Conservation (phyloP, 176 grass and related monocot species). For the Juncus effusus region DNA sequence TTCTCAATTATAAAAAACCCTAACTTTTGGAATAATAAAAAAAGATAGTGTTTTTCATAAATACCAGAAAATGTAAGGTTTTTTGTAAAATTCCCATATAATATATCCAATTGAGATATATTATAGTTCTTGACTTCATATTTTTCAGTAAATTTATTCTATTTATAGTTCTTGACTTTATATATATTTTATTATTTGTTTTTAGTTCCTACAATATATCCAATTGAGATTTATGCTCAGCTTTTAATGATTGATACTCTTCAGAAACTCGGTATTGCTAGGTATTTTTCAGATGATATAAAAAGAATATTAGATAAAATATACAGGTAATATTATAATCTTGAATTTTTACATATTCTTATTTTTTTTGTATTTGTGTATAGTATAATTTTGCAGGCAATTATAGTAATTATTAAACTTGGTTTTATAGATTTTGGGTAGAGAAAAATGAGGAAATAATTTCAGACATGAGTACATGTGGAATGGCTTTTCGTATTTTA, state of each 20-base stretch:
- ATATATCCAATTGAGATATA: too few relatives aligned
- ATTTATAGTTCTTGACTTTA: conserved; percentile 7
- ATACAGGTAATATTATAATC: conserved; percentile 40
- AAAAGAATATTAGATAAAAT: conserved; percentile 47
- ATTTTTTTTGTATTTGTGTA: background rate
- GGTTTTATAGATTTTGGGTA: conserved; percentile 64
- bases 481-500: conserved; percentile 71
- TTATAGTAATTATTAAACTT: conserved; percentile 12
- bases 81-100: too few relatives aligned
- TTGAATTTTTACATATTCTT: background rate
- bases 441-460: conserved; percentile 53
- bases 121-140: too few relatives aligned
- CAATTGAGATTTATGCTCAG: conserved; percentile 35
- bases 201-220: conserved; percentile 48
- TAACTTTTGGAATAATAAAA: too few relatives aligned
- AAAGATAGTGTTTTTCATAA: too few relatives aligned
- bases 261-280: conserved; percentile 58
- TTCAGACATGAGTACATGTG: conserved; percentile 48
- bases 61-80: too few relatives aligned
- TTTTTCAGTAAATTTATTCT: background rate
- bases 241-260: conserved; percentile 58
- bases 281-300: conserved; percentile 47
- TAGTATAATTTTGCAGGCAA: background rate
- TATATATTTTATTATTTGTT: background rate
- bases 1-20: background rate